phyloP scores from a whole-genome alignment of 352 stramenopile genomes.

The Nannochloropsis limnetica region DNA sequence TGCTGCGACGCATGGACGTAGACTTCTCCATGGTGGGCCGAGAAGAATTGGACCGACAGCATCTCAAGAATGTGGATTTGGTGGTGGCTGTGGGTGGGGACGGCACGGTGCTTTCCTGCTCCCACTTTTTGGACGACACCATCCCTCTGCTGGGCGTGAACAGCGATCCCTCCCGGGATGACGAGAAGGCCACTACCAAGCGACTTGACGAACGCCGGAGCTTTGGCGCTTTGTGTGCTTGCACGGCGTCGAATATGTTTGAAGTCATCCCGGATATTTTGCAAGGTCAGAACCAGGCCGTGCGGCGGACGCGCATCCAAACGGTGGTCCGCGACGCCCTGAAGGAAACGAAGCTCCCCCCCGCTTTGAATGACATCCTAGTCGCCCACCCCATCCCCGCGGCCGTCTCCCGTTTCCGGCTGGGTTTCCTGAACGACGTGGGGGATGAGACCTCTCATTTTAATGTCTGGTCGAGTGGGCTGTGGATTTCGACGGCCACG shows the following conservation, averaged over 20 bases:
- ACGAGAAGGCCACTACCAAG: constrained; percentile 59
- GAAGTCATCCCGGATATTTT: constrained; percentile 59
- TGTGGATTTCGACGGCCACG: constrained; percentile 68
- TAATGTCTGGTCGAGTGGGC: constrained; percentile 72
- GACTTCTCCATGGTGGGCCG: constrained; percentile 66
- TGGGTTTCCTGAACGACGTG: constrained; percentile 56
- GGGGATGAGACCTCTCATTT: constrained; percentile 54
- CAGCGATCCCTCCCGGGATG: constrained; percentile 55
- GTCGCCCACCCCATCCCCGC: constrained; percentile 67
- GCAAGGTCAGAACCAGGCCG: constrained; percentile 55
- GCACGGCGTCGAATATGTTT: constrained; percentile 60
- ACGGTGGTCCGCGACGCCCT: constrained; percentile 68
- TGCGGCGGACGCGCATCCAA: constrained; percentile 60
- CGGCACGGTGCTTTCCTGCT: constrained; percentile 64
- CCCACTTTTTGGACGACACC: constrained; percentile 59
- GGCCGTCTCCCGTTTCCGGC: constrained; percentile 63
- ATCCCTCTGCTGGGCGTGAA: constrained; percentile 69
- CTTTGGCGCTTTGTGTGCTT: constrained; percentile 66
- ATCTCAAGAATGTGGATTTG: constrained; percentile 65
- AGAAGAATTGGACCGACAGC: constrained; percentile 70
- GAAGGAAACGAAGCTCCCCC: constrained; percentile 67
- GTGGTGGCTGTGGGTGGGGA: constrained; percentile 68
- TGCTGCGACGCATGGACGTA: constrained; percentile 60
- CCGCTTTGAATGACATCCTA: constrained; percentile 71
- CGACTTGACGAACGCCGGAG: constrained; percentile 64